Conservation (phyloP, 176 grass and related monocot species). For the Triticum timopheevii region DNA sequence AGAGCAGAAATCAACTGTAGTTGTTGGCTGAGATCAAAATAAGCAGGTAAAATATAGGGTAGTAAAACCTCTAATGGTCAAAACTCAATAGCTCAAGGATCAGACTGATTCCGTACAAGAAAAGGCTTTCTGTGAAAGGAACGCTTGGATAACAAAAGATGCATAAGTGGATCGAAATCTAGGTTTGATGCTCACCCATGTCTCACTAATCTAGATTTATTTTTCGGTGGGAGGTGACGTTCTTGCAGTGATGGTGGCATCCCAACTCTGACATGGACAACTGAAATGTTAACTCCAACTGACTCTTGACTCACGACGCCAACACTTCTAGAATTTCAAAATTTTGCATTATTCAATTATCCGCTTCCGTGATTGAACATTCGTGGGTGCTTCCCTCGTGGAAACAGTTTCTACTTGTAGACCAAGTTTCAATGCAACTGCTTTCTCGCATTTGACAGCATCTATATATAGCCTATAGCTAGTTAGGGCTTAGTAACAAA, state of each 20-base stretch:
- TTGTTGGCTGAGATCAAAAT: not conserved
- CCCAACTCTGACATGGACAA: not conserved
- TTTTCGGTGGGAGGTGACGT: too few relatives aligned
- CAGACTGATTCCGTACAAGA: too few relatives aligned
- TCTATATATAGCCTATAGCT: too few relatives aligned
- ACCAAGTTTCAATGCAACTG: too few relatives aligned
- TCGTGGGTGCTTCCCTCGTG: not conserved
- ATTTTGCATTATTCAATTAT: not conserved
- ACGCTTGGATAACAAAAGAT: too few relatives aligned
- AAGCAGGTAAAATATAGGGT: not conserved
- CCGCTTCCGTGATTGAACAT: not conserved
- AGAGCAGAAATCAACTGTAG: not conserved
- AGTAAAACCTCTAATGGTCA: not conserved
- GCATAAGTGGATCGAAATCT: too few relatives aligned
- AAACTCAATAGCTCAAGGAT: not conserved
- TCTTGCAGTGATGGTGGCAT: not conserved
- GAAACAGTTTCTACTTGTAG: too few relatives aligned
- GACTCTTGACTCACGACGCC: not conserved
- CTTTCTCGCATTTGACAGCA: too few relatives aligned
- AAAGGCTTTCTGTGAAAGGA: too few relatives aligned
- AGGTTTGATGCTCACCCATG: too few relatives aligned
- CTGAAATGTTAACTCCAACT: not conserved
- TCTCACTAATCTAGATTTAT: too few relatives aligned
- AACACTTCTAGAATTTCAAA: not conserved
- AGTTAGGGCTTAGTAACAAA: too few relatives aligned